Evolutionary conservation across 1,284 basidiomycete species (phyloP), one percentile per base, ranked within the genome.

Genomic region (Leccinum subrobustum): DNA sequence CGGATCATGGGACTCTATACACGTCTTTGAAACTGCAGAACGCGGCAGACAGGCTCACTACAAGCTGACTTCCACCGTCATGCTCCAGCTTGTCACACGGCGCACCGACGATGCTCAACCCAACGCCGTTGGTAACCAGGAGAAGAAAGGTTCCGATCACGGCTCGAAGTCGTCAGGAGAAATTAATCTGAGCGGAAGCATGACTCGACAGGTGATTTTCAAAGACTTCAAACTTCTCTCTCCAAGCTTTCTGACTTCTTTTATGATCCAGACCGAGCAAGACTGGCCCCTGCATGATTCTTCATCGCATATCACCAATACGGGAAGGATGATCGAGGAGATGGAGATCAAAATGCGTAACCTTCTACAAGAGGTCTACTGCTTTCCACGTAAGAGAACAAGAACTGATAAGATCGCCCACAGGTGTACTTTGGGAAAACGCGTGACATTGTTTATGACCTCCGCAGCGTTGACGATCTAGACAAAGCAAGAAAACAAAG

Each of bases 331-430:
- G 87, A 89, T 99, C 66, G 97, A 99, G 76, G 96, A 98, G 66
- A 96, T 96, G 91, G 97, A 99, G 78, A 93, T 95, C 73, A 98
- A 98, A 80, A 96, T 98, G 91, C 87, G 97, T 53, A 98, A 97
- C 75, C 81, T 95, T 61, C 81, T 99, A 52, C 93, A 96, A 72
- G 94, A 97, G 78, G 88, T 84, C 62, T 33, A 78, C 59, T 27
- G 53, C 31, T 58, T 63, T 66, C 37, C 18, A 25, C 47, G 33
- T 58, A 6, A 60, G 44, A 39, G 27, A 58, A 58, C 25, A 2
- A 57, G 16, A 31, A 4, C 54, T 68, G 58, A 63, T 55, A 16
- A n/a, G 44, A 52, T 33, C 58, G 56, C 51, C 11, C 5, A 56
- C 65, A 89, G 87, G 96, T 99, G 16, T 98, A 98, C 79, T 98